Conservation (phyloP, 2,329 filamentous ascomycete genomes). For the Trichoderma sp. region DNA sequence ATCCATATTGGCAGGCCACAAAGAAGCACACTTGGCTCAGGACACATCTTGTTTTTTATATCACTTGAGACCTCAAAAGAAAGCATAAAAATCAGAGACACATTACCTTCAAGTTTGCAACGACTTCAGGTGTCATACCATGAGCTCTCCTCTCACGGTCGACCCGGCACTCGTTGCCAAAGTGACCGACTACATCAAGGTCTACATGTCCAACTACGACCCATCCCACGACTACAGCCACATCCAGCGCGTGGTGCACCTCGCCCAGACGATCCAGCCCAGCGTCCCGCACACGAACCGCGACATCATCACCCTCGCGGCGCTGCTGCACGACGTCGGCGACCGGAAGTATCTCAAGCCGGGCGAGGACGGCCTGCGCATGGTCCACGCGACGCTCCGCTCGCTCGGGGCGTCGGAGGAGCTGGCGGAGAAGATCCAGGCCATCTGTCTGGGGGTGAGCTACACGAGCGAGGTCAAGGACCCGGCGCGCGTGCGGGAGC, state of each 20-base stretch:
- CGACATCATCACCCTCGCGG: constrained; percentile 65
- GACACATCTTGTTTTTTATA: neutral
- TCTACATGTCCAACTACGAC: constrained; percentile 78
- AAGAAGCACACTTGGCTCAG: neutral
- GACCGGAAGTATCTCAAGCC: constrained; percentile 76
- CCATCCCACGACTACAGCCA: constrained; percentile 87
- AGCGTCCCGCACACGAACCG: constrained; percentile 46
- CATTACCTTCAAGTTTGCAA: neutral
- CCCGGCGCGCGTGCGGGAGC: constrained; percentile 58
- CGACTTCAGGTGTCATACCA: constrained; percentile 28
- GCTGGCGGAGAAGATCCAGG: constrained; percentile 69
- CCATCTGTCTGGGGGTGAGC: constrained; percentile 74
- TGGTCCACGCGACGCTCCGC: constrained; percentile 58
- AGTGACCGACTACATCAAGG: constrained; percentile 65
- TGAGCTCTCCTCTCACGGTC: constrained; percentile 35
- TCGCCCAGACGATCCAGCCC: constrained; percentile 67
- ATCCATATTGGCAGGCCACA: neutral
- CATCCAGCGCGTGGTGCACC: constrained; percentile 75
- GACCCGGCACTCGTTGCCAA: constrained; percentile 53
- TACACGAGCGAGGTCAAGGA: constrained; percentile 74
- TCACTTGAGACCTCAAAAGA: neutral
- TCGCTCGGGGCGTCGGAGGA: constrained; percentile 57
- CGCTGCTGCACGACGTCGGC: constrained; percentile 84
- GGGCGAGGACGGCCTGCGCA: constrained; percentile 58
- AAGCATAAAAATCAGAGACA: neutral